These are phyloP conservation scores for Echium plantagineum DNA, from an alignment of 257 asterid species.

Conservation along the genomic window DNA sequence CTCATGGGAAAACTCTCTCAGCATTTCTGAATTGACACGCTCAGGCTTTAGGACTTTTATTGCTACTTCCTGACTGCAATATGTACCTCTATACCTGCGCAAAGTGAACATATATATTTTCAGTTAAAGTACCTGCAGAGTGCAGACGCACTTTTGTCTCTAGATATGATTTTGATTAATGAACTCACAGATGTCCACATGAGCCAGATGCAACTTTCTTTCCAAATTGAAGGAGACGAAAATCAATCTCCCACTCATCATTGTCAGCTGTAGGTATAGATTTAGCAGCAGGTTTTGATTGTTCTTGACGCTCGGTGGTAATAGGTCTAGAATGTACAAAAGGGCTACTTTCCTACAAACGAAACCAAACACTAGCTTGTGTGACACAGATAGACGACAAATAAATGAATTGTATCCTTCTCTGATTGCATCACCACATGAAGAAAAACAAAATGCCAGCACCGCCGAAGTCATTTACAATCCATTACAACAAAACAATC, in stretches of 20 bases:
- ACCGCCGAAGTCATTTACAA: no score
- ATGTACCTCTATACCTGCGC: conserved; percentile 35
- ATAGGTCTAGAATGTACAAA: conserved; percentile 6
- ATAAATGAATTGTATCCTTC: neutral
- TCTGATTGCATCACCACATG: no score
- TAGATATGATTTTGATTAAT: neutral
- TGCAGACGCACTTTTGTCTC: conserved; percentile 1
- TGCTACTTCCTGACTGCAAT: conserved; percentile 46
- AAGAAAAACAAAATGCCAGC: neutral
- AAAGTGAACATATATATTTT: neutral
- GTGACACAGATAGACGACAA: neutral
- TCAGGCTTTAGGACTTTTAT: conserved; percentile 41
- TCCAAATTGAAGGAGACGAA: conserved; percentile 24
- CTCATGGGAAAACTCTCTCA: conserved; percentile 39
- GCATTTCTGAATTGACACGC: conserved; percentile 26
- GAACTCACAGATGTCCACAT: conserved; percentile 33
- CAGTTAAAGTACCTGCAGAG: no score
- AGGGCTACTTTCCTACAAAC: conserved; percentile 19
- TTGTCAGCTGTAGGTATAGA: conserved; percentile 30
- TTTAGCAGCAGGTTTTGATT: conserved; percentile 14
- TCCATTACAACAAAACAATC: no score
- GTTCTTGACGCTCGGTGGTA: conserved; percentile 10
- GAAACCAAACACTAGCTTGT: conserved; percentile 4
- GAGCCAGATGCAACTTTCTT: conserved; percentile 35
- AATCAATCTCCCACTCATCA: conserved; percentile 43